Conservation (phyloP, 1,284 basidiomycete genomes). For the Somion occarium region DNA sequence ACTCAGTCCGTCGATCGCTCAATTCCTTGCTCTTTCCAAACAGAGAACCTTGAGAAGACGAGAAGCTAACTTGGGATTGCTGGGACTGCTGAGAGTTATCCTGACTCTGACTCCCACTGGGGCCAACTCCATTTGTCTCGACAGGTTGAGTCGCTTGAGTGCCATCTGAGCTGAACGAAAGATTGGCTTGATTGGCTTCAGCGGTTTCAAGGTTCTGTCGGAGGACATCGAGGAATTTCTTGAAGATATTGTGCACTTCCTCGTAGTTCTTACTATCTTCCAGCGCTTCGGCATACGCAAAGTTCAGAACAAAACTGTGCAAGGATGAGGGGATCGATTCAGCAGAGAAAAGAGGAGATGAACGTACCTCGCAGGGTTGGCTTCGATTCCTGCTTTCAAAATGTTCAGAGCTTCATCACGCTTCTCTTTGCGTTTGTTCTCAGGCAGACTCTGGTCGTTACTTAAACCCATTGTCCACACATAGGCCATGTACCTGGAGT, state of each 20-base stretch:
- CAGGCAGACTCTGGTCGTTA: slow-evolving; percentile 31
- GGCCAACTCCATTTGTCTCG: slow-evolving; percentile 15
- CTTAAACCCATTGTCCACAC: slow-evolving; percentile 73
- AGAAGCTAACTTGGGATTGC: slow-evolving; percentile 33
- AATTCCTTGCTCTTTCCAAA: slow-evolving; percentile 44
- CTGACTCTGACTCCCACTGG: slow-evolving; percentile 22
- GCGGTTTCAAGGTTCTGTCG: slow-evolving; percentile 70
- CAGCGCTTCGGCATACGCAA: slow-evolving; percentile 82
- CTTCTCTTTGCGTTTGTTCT: slow-evolving; percentile 18
- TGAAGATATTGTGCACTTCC: slow-evolving; percentile 67
- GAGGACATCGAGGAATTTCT: slow-evolving; percentile 67
- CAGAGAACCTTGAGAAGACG: slow-evolving; percentile 38
- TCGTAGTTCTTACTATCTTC: slow-evolving; percentile 64
- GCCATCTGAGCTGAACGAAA: slow-evolving; percentile 32
- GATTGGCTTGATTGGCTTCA: slow-evolving; percentile 39
- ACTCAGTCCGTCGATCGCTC: slow-evolving; percentile 59
- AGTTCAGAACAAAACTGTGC: slow-evolving; percentile 80
- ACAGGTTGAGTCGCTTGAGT: slow-evolving; percentile 7
- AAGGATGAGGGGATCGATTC: neutral
- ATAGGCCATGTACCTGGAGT: slow-evolving; percentile 83
- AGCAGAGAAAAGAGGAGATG: neutral
- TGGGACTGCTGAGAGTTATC: slow-evolving; percentile 14
- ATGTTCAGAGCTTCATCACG: slow-evolving; percentile 80
- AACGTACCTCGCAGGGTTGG: slow-evolving; percentile 80
- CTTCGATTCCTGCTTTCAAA: slow-evolving; percentile 82